Conservation (phyloP, 2,329 filamentous ascomycete species). For the Penicillium concentricum region DNA sequence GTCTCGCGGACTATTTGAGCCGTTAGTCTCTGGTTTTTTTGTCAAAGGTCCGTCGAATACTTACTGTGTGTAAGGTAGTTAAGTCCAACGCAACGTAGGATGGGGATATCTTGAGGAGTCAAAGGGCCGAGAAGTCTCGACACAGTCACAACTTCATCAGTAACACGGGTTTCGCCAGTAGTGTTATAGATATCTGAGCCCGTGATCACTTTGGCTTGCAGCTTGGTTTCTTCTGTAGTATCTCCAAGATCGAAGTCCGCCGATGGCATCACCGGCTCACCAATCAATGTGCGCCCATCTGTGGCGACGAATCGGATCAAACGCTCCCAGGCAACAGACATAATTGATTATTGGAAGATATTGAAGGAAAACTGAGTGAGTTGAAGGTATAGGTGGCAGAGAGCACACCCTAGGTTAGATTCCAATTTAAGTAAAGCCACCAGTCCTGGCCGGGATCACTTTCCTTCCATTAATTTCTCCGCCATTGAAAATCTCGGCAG, state of each 20-base stretch:
- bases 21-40: not conserved
- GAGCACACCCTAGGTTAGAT: not conserved
- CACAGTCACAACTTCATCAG: conserved; percentile 48
- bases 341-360: conserved; percentile 5
- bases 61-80: conserved; percentile 60
- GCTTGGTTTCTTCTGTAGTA: conserved; percentile 46
- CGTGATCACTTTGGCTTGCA: conserved; percentile 54
- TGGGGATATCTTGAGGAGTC: conserved; percentile 51
- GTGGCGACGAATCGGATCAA: conserved; percentile 57
- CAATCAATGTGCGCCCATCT: conserved; percentile 51
- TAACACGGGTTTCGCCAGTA: conserved; percentile 50
- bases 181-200: conserved; percentile 53
- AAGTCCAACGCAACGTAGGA: conserved; percentile 59
- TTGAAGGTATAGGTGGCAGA: not conserved
- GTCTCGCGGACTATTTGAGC: conserved; percentile 49
- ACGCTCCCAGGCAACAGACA: conserved; percentile 47
- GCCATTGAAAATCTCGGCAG: not conserved
- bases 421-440: not conserved
- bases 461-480: not conserved
- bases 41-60: conserved; percentile 1
- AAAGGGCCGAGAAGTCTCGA: conserved; percentile 56
- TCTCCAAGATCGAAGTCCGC: conserved; percentile 49
- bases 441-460: not conserved
- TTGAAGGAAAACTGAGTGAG: not conserved
- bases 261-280: conserved; percentile 50